These are phyloP conservation scores for Aspergillus brasiliensis DNA, from an alignment of 2,329 filamentous ascomycete species.

Conservation along the genomic window DNA sequence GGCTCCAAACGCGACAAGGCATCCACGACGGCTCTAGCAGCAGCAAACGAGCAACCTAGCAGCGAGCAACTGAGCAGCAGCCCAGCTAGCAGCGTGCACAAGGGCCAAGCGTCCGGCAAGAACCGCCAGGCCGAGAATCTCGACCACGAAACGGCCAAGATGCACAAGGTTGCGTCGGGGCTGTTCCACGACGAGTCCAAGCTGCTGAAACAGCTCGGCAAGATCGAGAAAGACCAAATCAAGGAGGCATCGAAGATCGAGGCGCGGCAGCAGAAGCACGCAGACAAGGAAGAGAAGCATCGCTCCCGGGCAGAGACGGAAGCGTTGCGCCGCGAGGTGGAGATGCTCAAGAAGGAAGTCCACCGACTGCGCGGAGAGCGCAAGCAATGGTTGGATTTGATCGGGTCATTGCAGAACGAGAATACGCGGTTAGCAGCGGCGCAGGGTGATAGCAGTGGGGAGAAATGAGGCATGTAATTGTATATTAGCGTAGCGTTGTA, in stretches of 20 bases:
- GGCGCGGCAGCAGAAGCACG: constrained; percentile 39
- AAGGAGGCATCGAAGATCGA: constrained; percentile 46
- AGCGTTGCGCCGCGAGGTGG: constrained; percentile 51
- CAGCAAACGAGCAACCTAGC: constrained; percentile 22
- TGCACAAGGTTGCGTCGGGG: constrained; percentile 33
- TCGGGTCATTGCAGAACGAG: constrained; percentile 59
- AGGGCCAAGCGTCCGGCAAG: constrained; percentile 16
- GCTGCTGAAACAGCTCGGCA: constrained; percentile 42
- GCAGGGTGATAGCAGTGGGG: not conserved
- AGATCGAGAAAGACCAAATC: constrained; percentile 44
- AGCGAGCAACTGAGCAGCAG: constrained; percentile 23
- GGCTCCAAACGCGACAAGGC: constrained; percentile 14
- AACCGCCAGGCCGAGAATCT: constrained; percentile 10
- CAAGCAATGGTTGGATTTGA: constrained; percentile 51
- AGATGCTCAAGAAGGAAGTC: constrained; percentile 51
- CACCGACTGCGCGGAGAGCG: constrained; percentile 54
- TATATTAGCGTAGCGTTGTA: not conserved
- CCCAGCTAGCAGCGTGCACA: constrained; percentile 13
- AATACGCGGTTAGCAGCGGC: constrained; percentile 51
- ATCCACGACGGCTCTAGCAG: constrained; percentile 12
- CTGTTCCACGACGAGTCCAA: constrained; percentile 40
- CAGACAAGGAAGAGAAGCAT: constrained; percentile 47
- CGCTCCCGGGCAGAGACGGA: constrained; percentile 48
- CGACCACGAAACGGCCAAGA: constrained; percentile 25
- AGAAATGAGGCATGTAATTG: not conserved